Evolutionary conservation across 2,329 filamentous ascomycete genomes (phyloP).

Genomic region (Dactylellina leptospora): DNA sequence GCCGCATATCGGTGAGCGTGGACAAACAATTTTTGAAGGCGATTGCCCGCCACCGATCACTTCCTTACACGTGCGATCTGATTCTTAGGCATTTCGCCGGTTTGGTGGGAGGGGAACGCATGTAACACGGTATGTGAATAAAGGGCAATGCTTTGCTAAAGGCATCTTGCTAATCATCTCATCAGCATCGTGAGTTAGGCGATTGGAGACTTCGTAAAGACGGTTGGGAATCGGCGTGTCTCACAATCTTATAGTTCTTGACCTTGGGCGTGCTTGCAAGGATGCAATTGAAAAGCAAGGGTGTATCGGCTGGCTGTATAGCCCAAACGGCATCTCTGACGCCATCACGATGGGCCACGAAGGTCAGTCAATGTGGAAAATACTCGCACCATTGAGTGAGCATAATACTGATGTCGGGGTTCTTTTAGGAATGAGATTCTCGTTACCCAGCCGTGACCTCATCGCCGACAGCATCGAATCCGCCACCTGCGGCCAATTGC

Average conservation of each 20-base stretch:
- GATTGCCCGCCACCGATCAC: not conserved
- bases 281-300: conserved; percentile 78
- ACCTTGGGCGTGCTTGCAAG: conserved; percentile 88
- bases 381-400: too few species aligned
- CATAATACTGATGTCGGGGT: too few species aligned
- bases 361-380: too few species aligned
- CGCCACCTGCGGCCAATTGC: conserved; percentile 82
- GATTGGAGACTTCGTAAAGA: not conserved
- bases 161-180: conserved; percentile 50
- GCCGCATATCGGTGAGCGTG: conserved; percentile 77
- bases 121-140: conserved; percentile 75
- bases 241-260: conserved; percentile 70
- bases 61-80: conserved; percentile 8
- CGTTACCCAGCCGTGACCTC: conserved; percentile 86
- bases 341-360: conserved; percentile 96
- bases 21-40: conserved; percentile 5
- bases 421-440: conserved; percentile 86
- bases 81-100: conserved; percentile 70
- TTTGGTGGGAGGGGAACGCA: conserved; percentile 98
- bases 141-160: conserved; percentile 1
- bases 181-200: conserved; percentile 64
- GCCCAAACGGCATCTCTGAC: conserved; percentile 80
- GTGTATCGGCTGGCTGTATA: conserved; percentile 95
- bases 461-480: conserved; percentile 91
- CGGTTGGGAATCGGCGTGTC: not conserved